Evolutionary conservation across 768 basidiomycete genomes (phyloP), one percentile per base, ranked within the genome.

Genomic region (Goffeauzyma gilvescens): DNA sequence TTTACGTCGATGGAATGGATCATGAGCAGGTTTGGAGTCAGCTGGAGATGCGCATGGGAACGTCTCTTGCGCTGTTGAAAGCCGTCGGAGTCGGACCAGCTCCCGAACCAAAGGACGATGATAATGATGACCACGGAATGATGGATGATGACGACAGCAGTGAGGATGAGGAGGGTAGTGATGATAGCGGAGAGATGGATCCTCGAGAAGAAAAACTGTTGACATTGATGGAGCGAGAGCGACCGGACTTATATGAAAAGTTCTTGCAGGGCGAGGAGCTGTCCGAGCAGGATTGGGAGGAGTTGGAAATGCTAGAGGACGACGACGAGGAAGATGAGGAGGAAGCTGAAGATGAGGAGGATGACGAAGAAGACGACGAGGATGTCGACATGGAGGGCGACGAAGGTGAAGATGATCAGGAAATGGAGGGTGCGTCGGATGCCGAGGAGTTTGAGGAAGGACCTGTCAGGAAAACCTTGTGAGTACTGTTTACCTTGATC

Each of bases 21-120:
- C 71, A 74, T 18, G 81, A 83, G 44, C 87, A 90, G 60, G 68
- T 95, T 21, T 98, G 90, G 90, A 78, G 78, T 30, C 90, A 98
- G 65, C 62, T 96, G 42, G 90, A 96, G 57, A 67, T 98, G 41
- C 69, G 83, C 32, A 68, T 77, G 13, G 72, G 75, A 48, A 72
- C 71, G 33, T 66, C 95, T 18, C 80, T 78, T 48, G 71, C 72
- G 31, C 71, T 79, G 38, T 65, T 90, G 31, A 72, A 80, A 36
- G 68, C 68, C 43, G 71, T 75, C 27, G 65, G 85, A 15, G 75
- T 76, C 42, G 75, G 71, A 5, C n/a, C n/a, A n/a, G 57, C 52
- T 21, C 45, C 25, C 18, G 49, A 46, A 18, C 31, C 38, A 15
- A 35, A 32, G 30, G 52, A 50, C 23, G 53, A 54, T n/a, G 55